Evolutionary conservation across 164 flowering plant genomes (phyloP), one percentile per base, ranked within the genome.

Genomic region (Malania oleifera): DNA sequence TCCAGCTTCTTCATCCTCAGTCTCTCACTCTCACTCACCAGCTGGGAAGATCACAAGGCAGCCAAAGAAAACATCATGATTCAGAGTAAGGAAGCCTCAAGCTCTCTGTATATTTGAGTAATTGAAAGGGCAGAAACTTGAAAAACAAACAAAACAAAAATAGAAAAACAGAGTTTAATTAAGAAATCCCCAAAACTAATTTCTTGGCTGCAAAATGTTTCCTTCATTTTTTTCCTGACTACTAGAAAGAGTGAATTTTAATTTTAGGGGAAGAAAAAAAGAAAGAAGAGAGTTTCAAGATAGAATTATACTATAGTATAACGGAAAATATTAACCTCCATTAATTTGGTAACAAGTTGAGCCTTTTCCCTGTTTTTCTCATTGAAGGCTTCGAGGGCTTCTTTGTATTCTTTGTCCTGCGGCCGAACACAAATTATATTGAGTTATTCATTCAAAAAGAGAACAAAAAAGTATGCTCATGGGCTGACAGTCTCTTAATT

Each of bases 341-440:
- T 70, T 61, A 74, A 50, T 39, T 67, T 61, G 37, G 74, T 12
- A 25, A 66, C 62, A 0, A 70, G 72, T 27, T 70, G 78, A 64
- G 70, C 55, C 45, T 74, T 74, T 26, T 74, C 78, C 53, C 55
- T 74, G 67, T 37, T 70, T 62, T 74, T 74, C 31, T 64, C 72
- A 23, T 70, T 67, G 60, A 67, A 74, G 35, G 64, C 65, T 29
- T 70, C 74, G 52, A 64, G n/a, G 8, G 66, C 62, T 43, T 70
- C 78, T 51, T 67, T 74, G 20, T 74, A 70, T 41, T 74, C 78
- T 48, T 55, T 74, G 41, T 74, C 78, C 75, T 74, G 73, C 38
- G 14, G 23, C 37, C 48, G 1, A 12, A 9, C 37, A 31, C 9
- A 31, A 31, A 31, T 31, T 31, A 31, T 31, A 31, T 9, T 31